Evolutionary conservation across 2,329 filamentous ascomycete genomes (phyloP).

Genomic region (Alternaria sp.): DNA sequence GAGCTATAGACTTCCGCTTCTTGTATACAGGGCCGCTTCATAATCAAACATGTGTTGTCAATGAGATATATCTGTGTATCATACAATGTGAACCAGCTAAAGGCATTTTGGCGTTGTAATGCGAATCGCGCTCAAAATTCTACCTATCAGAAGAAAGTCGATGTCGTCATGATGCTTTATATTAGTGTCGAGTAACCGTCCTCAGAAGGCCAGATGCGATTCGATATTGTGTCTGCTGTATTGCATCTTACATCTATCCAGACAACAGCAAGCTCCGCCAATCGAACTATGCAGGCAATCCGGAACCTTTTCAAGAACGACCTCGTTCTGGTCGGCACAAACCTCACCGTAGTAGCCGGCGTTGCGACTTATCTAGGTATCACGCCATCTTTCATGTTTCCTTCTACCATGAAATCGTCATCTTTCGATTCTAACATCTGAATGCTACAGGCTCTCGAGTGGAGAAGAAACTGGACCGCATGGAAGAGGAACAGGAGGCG

Average conservation of each 20-base stretch:
- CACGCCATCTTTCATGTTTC: not conserved
- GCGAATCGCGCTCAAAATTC: not conserved
- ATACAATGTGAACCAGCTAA: not conserved
- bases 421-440: not conserved
- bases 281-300: constrained; percentile 6
- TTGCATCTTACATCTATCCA: not conserved
- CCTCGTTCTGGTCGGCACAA: constrained; percentile 15
- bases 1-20: constrained; percentile 14
- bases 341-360: constrained; percentile 16
- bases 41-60: not conserved
- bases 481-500: constrained; percentile 58
- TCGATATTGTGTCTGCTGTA: not conserved
- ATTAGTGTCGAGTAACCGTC: not conserved
- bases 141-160: constrained; percentile 1
- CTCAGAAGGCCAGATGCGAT: not conserved
- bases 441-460: constrained; percentile 12
- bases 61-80: not conserved
- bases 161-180: constrained; percentile 7
- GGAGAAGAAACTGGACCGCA: constrained; percentile 45
- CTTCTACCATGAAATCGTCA: not conserved
- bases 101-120: not conserved
- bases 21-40: not conserved
- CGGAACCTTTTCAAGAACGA: constrained; percentile 23
- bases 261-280: not conserved
- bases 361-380: constrained; percentile 19